phyloP scores from a whole-genome alignment of 208 protist species.

The Porcisia hertigi region DNA sequence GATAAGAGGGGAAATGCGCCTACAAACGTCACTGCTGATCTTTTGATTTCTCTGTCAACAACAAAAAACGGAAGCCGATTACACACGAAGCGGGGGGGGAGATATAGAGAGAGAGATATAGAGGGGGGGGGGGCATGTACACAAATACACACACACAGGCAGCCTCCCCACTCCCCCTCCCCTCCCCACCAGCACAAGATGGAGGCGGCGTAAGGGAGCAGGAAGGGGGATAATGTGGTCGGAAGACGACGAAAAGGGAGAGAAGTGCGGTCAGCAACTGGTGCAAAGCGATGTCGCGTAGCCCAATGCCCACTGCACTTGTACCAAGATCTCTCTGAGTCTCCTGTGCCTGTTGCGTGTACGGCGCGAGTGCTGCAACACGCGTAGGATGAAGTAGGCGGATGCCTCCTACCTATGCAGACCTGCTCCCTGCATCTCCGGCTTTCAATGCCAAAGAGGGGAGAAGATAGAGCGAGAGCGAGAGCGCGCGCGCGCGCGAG shows the following conservation, averaged over 20 bases:
- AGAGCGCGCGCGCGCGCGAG: background rate
- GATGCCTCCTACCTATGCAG: background rate
- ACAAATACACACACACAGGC: background rate
- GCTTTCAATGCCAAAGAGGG: background rate
- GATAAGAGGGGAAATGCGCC: background rate
- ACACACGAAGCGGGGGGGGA: too few relatives aligned
- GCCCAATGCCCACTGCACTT: background rate
- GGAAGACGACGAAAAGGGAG: background rate
- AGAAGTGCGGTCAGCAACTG: background rate
- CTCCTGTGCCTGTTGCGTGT: background rate
- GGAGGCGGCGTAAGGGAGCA: background rate
- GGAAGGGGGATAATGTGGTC: background rate
- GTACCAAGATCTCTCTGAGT: background rate
- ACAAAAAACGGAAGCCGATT: slow-evolving; percentile 8
- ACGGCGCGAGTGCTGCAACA: background rate
- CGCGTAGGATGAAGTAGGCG: background rate
- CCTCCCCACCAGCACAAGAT: too few relatives aligned
- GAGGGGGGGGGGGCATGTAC: background rate
- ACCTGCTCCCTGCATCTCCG: background rate
- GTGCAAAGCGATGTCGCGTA: background rate
- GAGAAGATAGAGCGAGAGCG: background rate
- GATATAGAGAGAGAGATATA: too few relatives aligned
- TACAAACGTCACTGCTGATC: background rate
- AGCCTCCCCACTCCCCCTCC: too few relatives aligned
- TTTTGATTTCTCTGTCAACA: background rate